Evolutionary conservation across 345 rosid species (phyloP), one percentile per base, ranked within the genome.

Genomic region (Orychophragmus violaceus): DNA sequence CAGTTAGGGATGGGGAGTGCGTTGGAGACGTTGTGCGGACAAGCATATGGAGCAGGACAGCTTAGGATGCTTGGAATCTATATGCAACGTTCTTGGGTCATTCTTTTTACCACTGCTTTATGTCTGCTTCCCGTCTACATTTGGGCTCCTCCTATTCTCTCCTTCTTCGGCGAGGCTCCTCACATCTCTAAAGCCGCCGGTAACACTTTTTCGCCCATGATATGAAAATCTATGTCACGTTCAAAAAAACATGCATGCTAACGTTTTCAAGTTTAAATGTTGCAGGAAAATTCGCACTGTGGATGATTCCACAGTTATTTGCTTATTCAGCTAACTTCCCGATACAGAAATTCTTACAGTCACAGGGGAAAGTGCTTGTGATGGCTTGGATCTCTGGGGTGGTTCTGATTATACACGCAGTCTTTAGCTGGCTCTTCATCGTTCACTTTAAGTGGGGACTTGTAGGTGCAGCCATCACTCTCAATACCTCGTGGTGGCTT

Each of bases 1-100:
- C 82, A 93, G 98, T 53, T 93, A 73, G 98, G 98, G 23, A 88
- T 88, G 97, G 97, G 97, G 24, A 90, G 98, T 76, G 98, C 96
- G 10, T 57, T 90, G 75, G 98, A 90, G 80, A 86, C 98, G 1
- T 71, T 90, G 46, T 90, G 97, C 14, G 97, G 97, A 45, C 98
- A 93, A 83, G 97, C 98, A 12, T 86, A 59, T 45, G 98, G 98
- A 23, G 97, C 97, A 0, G 97, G 96, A 35, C 62, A 79, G 78
- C 19, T 74, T 12, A 77, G 89, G 74, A 86, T 93, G 98, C 66
- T 90, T 55, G 97, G 97, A 5, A 71, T 88, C 48, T 90, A 90
- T 54, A 93, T 93, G 98, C 98, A 93, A 60, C 84, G 97, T 79
- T 90, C 98, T 4, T 93, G 97, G 98, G 69, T 90, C 72, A 93